phyloP scores from a whole-genome alignment of 1,284 basidiomycete genomes.

The Naganishia sp. region DNA sequence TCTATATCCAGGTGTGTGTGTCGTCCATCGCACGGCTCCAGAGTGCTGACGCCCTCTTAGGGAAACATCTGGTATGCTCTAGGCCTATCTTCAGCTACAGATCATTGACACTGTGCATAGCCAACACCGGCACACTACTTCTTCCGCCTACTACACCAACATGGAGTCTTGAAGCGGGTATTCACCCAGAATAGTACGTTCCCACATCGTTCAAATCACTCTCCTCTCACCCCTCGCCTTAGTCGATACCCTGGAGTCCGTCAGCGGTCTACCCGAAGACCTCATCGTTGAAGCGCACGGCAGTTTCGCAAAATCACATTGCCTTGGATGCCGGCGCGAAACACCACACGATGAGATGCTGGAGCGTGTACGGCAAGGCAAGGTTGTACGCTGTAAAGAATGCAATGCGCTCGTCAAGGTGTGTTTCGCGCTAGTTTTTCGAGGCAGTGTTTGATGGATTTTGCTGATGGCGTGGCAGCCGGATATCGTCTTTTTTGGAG shows the following conservation, averaged over 20 bases:
- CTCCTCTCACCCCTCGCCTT: slow-evolving; percentile 36
- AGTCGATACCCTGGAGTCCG: slow-evolving; percentile 89
- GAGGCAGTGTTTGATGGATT: slow-evolving; percentile 11
- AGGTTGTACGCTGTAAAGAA: slow-evolving; percentile 64
- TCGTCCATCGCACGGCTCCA: too few species aligned
- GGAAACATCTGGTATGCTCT: slow-evolving; percentile 8
- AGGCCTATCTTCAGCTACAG: too few species aligned
- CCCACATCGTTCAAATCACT: too few species aligned
- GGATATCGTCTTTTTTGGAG: slow-evolving; percentile 94
- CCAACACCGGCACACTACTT: slow-evolving; percentile 92
- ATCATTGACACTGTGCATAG: slow-evolving; percentile 18
- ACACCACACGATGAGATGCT: slow-evolving; percentile 65
- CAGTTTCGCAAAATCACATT: slow-evolving; percentile 78
- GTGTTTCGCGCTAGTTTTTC: not conserved
- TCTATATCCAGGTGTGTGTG: slow-evolving; percentile 63
- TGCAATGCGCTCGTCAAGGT: slow-evolving; percentile 74
- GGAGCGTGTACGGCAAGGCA: slow-evolving; percentile 59
- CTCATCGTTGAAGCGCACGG: slow-evolving; percentile 93
- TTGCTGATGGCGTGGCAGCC: slow-evolving; percentile 55
- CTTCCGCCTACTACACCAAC: slow-evolving; percentile 57
- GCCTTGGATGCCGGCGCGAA: slow-evolving; percentile 65
- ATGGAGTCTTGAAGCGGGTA: slow-evolving; percentile 45
- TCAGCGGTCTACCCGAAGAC: slow-evolving; percentile 71
- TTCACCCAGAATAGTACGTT: slow-evolving; percentile 53
- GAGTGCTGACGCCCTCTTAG: not conserved